These are phyloP conservation scores for Suillus subluteus DNA, from an alignment of 768 basidiomycete genomes.

Conservation along the genomic window DNA sequence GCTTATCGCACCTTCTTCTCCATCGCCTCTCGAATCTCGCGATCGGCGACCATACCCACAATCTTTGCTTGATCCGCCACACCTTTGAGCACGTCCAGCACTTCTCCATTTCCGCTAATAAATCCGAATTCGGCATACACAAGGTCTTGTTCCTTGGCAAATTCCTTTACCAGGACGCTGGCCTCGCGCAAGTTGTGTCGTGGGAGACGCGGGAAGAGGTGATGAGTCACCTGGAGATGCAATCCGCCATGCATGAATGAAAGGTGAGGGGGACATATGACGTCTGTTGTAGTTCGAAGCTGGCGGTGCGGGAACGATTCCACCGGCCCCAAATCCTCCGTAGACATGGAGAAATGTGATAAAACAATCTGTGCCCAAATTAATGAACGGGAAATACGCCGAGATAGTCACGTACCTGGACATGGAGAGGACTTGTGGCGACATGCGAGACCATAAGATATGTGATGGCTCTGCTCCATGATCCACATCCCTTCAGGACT, in stretches of 20 bases:
- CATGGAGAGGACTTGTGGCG: conserved; percentile 87
- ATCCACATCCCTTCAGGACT: conserved; percentile 71
- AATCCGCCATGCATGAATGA: conserved; percentile 96
- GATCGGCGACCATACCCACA: conserved; percentile 79
- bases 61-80: conserved; percentile 91
- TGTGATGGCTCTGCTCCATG: conserved; percentile 66
- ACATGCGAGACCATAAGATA: conserved; percentile 88
- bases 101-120: conserved; percentile 81
- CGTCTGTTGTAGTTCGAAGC: conserved; percentile 96
- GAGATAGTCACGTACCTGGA: conserved; percentile 66
- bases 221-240: conserved; percentile 96
- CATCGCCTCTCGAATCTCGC: conserved; percentile 68
- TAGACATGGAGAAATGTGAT: conserved; percentile 96
- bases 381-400: neutral
- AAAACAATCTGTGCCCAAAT: conserved; percentile 73
- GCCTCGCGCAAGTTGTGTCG: conserved; percentile 90
- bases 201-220: conserved; percentile 94
- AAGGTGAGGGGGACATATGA: conserved; percentile 81
- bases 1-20: conserved; percentile 43
- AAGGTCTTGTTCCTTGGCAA: conserved; percentile 81
- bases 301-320: conserved; percentile 96
- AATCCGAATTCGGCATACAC: conserved; percentile 93
- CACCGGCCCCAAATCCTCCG: conserved; percentile 83
- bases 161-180: conserved; percentile 83
- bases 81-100: conserved; percentile 75